Conservation (phyloP, 225 moss, liverwort and hornwort genomes). For the Neckera pumila region DNA sequence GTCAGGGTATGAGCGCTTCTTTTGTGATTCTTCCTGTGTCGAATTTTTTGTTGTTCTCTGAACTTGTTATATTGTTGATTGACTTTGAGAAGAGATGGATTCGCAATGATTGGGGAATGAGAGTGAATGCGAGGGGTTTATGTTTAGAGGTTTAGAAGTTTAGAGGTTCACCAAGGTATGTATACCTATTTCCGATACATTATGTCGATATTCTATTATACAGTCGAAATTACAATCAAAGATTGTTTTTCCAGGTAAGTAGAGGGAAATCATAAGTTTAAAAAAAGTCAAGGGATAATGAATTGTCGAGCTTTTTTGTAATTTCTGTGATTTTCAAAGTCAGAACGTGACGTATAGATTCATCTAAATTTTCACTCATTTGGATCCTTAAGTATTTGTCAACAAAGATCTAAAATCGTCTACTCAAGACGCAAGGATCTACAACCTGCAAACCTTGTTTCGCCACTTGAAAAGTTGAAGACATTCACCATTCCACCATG, state of each 20-base stretch:
- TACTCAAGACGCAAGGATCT: background rate
- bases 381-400: background rate
- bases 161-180: background rate
- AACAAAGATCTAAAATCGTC: background rate
- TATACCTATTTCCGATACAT: background rate
- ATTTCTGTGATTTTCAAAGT: background rate
- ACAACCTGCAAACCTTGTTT: background rate
- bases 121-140: background rate
- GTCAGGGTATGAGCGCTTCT: constrained; percentile 23
- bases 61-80: background rate
- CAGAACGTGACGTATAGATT: background rate
- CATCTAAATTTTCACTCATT: background rate
- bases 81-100: background rate
- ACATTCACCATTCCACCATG: background rate
- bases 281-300: background rate
- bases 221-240: background rate
- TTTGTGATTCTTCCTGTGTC: background rate
- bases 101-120: background rate
- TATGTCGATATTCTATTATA: background rate
- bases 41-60: background rate
- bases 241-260: background rate
- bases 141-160: background rate
- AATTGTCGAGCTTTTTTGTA: background rate
- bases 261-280: background rate
- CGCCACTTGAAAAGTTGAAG: background rate